A percentile compares a stretch with the other conserved stretches of the same genome.
These are phyloP conservation scores for Cordyceps fumosorosea DNA, from an alignment of 2,329 filamentous ascomycete genomes.

Conservation along the genomic window DNA sequence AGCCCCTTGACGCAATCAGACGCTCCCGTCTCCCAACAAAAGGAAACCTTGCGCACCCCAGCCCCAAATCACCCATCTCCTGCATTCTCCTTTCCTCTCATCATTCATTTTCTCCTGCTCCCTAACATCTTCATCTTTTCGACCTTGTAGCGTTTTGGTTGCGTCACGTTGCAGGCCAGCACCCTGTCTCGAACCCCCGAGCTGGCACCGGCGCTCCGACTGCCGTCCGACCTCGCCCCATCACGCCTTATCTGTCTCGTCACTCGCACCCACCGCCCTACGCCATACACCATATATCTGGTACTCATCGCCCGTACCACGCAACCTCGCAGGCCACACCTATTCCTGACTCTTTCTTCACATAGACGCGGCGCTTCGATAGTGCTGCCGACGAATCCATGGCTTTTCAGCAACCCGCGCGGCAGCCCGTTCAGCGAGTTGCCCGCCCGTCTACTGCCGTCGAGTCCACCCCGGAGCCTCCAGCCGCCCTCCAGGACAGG, in stretches of 20 bases:
- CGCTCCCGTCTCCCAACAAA: constrained; percentile 10
- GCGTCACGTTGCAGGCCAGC: background rate
- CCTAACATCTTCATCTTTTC: background rate
- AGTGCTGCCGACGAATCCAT: constrained; percentile 26
- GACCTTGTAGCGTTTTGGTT: background rate
- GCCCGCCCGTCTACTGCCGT: constrained; percentile 36
- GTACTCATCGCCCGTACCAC: background rate
- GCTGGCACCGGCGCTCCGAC: constrained; percentile 11
- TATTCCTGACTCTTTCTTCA: background rate
- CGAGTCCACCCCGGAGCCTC: constrained; percentile 25
- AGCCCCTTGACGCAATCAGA: constrained; percentile 4
- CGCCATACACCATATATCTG: background rate
- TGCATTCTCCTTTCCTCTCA: background rate
- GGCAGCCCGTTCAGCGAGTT: constrained; percentile 44
- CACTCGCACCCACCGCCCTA: background rate
- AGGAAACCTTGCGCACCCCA: constrained; percentile 8
- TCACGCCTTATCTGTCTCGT: constrained; percentile 11
- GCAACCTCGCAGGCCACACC: background rate
- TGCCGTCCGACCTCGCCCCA: constrained; percentile 7
- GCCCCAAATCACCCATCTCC: background rate
- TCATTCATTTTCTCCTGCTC: background rate
- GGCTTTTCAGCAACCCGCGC: constrained; percentile 56
- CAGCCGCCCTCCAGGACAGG: constrained; percentile 21
- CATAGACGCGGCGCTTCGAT: background rate
- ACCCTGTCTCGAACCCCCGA: background rate